A percentile compares a stretch with the other conserved stretches of the same genome.
These are phyloP conservation scores for Skeletonema tropicum DNA, from an alignment of 108 stramenopile species.

Conservation along the genomic window DNA sequence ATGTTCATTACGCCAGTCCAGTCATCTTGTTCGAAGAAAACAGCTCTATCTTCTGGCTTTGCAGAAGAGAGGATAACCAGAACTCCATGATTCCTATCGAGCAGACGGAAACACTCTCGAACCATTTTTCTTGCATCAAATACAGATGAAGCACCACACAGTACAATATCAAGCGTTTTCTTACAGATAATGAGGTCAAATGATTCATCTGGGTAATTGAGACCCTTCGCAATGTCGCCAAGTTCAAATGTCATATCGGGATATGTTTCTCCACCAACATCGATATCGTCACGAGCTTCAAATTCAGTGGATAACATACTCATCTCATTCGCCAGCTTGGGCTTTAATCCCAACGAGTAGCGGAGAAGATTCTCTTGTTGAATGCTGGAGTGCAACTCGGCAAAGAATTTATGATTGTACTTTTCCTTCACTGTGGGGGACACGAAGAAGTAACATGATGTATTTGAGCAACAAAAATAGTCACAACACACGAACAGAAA, in stretches of 20 bases:
- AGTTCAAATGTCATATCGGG: slow-evolving; percentile 67
- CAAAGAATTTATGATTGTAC: slow-evolving; percentile 50
- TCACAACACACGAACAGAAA: not conserved
- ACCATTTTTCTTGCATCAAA: slow-evolving; percentile 48
- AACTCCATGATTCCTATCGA: slow-evolving; percentile 65
- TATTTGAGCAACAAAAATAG: not conserved
- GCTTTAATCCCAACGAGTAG: slow-evolving; percentile 13
- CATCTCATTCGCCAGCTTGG: not conserved
- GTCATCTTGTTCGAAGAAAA: slow-evolving; percentile 70
- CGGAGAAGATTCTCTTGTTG: slow-evolving; percentile 20
- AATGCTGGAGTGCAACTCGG: slow-evolving; percentile 14
- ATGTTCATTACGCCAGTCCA: slow-evolving; percentile 50
- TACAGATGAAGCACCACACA: slow-evolving; percentile 61
- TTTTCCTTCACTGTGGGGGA: slow-evolving; percentile 45
- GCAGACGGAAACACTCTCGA: slow-evolving; percentile 62
- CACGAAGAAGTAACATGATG: not conserved
- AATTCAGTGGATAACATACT: not conserved
- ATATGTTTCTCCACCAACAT: not conserved
- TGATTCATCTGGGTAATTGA: slow-evolving; percentile 65
- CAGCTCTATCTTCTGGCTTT: slow-evolving; percentile 75
- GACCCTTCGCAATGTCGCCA: slow-evolving; percentile 68
- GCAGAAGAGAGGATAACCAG: slow-evolving; percentile 71
- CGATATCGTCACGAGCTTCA: slow-evolving; percentile 42
- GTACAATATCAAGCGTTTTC: slow-evolving; percentile 78
- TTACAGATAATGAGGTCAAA: slow-evolving; percentile 88